A percentile compares a stretch with the other conserved stretches of the same genome.
phyloP scores from a whole-genome alignment of 73 alveolate genomes.

The Paramecium octaurelia region DNA sequence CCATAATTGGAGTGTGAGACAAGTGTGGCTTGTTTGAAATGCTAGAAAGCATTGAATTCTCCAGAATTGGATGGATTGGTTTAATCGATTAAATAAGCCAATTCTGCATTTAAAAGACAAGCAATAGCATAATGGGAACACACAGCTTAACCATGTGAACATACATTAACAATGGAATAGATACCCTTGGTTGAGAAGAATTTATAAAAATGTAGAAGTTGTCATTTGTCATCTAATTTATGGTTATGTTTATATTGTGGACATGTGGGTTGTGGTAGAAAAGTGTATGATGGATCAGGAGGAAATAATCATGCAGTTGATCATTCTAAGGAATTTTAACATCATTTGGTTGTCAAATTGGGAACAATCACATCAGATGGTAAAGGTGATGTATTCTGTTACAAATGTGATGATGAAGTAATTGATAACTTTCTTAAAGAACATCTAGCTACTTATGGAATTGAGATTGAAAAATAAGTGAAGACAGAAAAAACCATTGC shows the following conservation, averaged over 20 bases:
- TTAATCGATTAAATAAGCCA: constrained; percentile 77
- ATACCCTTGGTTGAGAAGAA: constrained; percentile 81
- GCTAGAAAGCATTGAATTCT: neutral
- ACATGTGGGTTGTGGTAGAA: constrained; percentile 97
- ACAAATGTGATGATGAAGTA: constrained; percentile 96
- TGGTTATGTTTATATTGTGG: constrained; percentile 99
- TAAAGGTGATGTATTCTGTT: constrained; percentile 93
- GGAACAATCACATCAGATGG: constrained; percentile 99
- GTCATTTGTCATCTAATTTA: constrained; percentile 92
- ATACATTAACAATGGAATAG: constrained; percentile 89
- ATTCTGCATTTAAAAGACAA: constrained; percentile 87
- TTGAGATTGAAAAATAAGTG: constrained; percentile 84
- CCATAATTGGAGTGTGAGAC: constrained; percentile 79
- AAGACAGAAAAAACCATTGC: constrained; percentile 99
- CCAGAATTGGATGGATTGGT: constrained; percentile 74
- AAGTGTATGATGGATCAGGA: constrained; percentile 93
- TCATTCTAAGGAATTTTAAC: constrained; percentile 82
- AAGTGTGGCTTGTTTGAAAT: constrained; percentile 49
- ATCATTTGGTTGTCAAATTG: constrained; percentile 96
- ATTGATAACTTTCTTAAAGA: constrained; percentile 79
- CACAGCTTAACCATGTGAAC: constrained; percentile 93
- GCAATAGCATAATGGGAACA: constrained; percentile 95
- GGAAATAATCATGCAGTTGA: constrained; percentile 97
- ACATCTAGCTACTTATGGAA: constrained; percentile 91
- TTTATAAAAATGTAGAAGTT: constrained; percentile 90